Evolutionary conservation across 768 basidiomycete species (phyloP).

Genomic region (Kondoa malvinella): DNA sequence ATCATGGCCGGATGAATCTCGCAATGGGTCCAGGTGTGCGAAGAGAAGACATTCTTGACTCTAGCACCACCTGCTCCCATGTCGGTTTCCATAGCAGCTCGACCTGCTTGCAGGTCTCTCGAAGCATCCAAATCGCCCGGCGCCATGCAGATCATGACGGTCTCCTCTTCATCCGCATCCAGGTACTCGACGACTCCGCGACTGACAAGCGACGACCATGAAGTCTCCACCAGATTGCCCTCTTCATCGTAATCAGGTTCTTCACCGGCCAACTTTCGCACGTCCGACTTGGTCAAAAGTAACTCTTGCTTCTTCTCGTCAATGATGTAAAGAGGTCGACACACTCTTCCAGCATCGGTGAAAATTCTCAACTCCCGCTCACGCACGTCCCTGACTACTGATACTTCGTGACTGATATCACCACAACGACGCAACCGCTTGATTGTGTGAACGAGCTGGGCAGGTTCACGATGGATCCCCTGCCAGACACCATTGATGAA

Average conservation of each 20-base stretch:
- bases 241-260: conserved; percentile 41
- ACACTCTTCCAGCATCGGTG: conserved; percentile 92
- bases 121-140: conserved; percentile 85
- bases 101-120: conserved; percentile 40
- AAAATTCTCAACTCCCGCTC: conserved; percentile 86
- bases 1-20: conserved; percentile 99
- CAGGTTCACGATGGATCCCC: conserved; percentile 90
- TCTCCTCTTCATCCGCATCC: conserved; percentile 98
- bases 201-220: conserved; percentile 67
- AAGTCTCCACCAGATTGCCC: conserved; percentile 48
- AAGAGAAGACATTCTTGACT: conserved; percentile 50
- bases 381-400: conserved; percentile 91
- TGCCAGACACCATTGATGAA: conserved; percentile 99
- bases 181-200: conserved; percentile 80
- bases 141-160: conserved; percentile 98
- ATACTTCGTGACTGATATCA: conserved; percentile 88
- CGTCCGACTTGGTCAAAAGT: conserved; percentile 62
- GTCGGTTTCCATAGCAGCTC: conserved; percentile 33
- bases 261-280: conserved; percentile 45
- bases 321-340: conserved; percentile 92
- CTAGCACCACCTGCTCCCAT: conserved; percentile 76
- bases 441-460: conserved; percentile 78
- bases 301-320: conserved; percentile 53
- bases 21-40: conserved; percentile 93
- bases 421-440: conserved; percentile 81